Percentiles rank a stretch among this genome's conserved stretches.
Evolutionary conservation across 2,329 filamentous ascomycete species (phyloP).

Genomic region (Pezicula carpinea): DNA sequence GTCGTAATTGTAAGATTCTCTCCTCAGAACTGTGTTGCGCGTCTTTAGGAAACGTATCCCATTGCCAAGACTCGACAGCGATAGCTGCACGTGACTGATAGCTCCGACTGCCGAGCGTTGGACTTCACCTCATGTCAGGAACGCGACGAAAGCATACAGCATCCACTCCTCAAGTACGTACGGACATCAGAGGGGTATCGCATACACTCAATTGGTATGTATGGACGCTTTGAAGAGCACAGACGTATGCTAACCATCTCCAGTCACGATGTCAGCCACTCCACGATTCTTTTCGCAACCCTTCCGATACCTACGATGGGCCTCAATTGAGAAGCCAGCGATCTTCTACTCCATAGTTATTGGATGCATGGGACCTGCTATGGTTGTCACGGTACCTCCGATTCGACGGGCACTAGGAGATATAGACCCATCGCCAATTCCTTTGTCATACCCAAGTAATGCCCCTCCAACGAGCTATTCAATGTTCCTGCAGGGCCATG

Average conservation of each 20-base stretch:
- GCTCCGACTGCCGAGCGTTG: conserved; percentile 1
- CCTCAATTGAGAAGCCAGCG: conserved; percentile 80
- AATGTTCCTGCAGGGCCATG: background rate
- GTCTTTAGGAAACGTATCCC: conserved; percentile 30
- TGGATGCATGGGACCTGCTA: conserved; percentile 66
- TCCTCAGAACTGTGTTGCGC: conserved; percentile 13
- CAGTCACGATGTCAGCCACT: conserved; percentile 54
- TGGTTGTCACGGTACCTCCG: conserved; percentile 68
- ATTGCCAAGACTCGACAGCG: conserved; percentile 27
- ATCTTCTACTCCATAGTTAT: conserved; percentile 84
- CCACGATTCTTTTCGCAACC: conserved; percentile 83
- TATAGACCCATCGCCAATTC: conserved; percentile 65
- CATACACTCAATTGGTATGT: conserved; percentile 30
- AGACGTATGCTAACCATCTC: conserved; percentile 6
- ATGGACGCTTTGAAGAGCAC: background rate
- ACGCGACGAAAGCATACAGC: conserved; percentile 8
- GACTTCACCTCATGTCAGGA: conserved; percentile 3
- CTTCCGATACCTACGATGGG: conserved; percentile 82
- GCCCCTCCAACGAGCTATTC: background rate
- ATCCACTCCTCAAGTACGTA: conserved; percentile 3
- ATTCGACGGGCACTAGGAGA: conserved; percentile 71
- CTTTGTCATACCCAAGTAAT: conserved; percentile 91
- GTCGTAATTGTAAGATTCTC: conserved; percentile 19
- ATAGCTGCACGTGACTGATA: conserved; percentile 5
- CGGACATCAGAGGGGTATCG: conserved; percentile 6